Evolutionary conservation across 805 yeast species (phyloP).

Genomic region (Candida insectalens): DNA sequence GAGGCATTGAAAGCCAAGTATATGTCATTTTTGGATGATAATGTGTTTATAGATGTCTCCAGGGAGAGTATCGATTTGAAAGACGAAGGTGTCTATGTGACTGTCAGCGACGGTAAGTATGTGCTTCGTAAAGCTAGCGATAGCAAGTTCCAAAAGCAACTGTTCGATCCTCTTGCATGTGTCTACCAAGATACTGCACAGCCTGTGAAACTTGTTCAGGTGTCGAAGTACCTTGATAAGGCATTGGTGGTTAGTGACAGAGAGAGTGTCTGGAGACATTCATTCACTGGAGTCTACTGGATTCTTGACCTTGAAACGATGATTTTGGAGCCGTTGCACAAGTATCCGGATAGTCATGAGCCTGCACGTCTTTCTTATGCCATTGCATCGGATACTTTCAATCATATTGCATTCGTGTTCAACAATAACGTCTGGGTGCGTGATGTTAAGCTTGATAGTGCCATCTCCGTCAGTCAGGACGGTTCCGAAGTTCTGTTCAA

Average conservation of each 20-base stretch:
- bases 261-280: conserved; percentile 56
- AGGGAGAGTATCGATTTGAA: too few relatives aligned
- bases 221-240: conserved; percentile 35
- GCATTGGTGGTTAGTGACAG: conserved; percentile 48
- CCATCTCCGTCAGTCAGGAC: conserved; percentile 34
- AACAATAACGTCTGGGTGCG: conserved; percentile 46
- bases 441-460: conserved; percentile 19
- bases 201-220: conserved; percentile 29
- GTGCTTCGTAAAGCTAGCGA: conserved; percentile 19
- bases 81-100: conserved; percentile 37
- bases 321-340: conserved; percentile 13
- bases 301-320: conserved; percentile 36
- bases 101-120: conserved; percentile 7
- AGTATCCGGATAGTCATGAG: conserved; percentile 13
- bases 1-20: conserved; percentile 22
- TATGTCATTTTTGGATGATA: conserved; percentile 15
- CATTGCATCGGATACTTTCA: conserved; percentile 54
- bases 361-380: conserved; percentile 38
- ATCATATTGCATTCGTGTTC: conserved; percentile 44
- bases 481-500: conserved; percentile 43
- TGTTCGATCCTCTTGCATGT: conserved; percentile 28
- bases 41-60: conserved; percentile 18
- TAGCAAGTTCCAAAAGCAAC: conserved; percentile 17
- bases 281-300: conserved; percentile 55
- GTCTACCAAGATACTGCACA: conserved; percentile 30